Base-by-base conservation (phyloP, 1,284 basidiomycete species). In the Porodaedalea pini region DNA sequence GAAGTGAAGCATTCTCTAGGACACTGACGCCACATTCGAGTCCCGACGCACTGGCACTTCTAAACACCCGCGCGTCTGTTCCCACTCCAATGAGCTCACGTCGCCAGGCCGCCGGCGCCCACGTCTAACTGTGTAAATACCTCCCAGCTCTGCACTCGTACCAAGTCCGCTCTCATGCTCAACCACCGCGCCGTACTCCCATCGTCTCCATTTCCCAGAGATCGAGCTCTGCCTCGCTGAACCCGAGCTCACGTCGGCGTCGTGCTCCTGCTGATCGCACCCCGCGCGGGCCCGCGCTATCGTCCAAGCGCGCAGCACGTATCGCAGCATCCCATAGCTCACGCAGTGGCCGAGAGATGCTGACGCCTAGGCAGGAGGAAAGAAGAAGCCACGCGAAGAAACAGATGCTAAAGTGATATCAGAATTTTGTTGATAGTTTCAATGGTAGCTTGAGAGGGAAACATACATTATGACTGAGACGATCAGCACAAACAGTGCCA, bases 341-440 rank as follows among this genome's bases (percentile, higher is more conserved):
- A 27, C 56, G 55, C 5, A 60, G 37, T 10, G 56, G 51, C 6
- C 36, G 43, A 25, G 49, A 13, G 17, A 60, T 60, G 19, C 53
- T 32, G 3, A 41, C 15, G 3, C 58, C 58, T 29, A 60, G 45
- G 19, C 59, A 60, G 8, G 59, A 52, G 11, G 59, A 60, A 34
- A 60, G 59, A 29, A 60, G 27, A 23, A 57, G 51, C 59, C 59
- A 60, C 15, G 34, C 45, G 39, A 54, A 44, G 48, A 59, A 59
- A 21, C 57, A 59, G 15, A 45, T 27, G 13, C 57, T 59, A 25
- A 23, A 36, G 15, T 25, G 7, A 15, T 8, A 54, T 7, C 4
- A 17, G 49, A n/a, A 15, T 17, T 36, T 13, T 34, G 32, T 13
- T 31, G 11, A 17, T 11, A 25, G 41, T 32, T 25, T 44, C 3